Conservation (phyloP, 2,329 filamentous ascomycete genomes). For the Claviceps maximensis region DNA sequence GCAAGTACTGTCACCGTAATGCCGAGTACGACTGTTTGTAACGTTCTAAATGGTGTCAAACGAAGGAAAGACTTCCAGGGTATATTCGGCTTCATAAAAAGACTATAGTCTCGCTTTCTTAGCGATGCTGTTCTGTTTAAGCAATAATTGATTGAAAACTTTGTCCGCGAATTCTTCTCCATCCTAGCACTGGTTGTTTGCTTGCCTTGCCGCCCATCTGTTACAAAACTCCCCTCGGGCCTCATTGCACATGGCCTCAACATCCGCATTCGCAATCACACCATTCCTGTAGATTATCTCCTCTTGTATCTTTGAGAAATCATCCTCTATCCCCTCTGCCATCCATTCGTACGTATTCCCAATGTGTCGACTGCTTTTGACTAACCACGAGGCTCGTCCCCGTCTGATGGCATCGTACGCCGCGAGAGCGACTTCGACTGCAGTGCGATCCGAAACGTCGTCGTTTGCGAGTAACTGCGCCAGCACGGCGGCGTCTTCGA, state of each 20-base stretch:
- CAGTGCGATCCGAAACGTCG: not conserved
- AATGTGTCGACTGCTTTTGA: conserved; percentile 5
- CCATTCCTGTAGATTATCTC: conserved; percentile 4
- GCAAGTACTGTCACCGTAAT: not conserved
- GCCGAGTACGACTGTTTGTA: not conserved
- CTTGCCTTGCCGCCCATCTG: not conserved
- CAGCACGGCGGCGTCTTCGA: conserved; percentile 5
- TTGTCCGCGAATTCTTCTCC: not conserved
- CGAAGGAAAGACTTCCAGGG: too few species aligned
- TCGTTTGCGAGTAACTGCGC: not conserved
- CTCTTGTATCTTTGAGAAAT: conserved; percentile 5
- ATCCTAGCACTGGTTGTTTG: not conserved
- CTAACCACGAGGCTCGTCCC: conserved; percentile 4
- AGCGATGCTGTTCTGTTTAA: not conserved
- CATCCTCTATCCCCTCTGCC: conserved; percentile 4
- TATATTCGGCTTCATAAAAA: too few species aligned
- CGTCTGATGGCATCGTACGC: not conserved
- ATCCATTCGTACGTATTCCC: conserved; percentile 7
- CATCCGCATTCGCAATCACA: conserved; percentile 5
- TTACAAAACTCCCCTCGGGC: not conserved
- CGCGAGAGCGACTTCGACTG: not conserved
- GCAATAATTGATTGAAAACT: not conserved
- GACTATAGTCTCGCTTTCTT: too few species aligned
- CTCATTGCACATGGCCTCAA: not conserved
- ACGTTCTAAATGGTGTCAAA: not conserved